Evolutionary conservation across 306 rosid species (phyloP), one percentile per base, ranked within the genome.

Genomic region (Benincasa hispida): DNA sequence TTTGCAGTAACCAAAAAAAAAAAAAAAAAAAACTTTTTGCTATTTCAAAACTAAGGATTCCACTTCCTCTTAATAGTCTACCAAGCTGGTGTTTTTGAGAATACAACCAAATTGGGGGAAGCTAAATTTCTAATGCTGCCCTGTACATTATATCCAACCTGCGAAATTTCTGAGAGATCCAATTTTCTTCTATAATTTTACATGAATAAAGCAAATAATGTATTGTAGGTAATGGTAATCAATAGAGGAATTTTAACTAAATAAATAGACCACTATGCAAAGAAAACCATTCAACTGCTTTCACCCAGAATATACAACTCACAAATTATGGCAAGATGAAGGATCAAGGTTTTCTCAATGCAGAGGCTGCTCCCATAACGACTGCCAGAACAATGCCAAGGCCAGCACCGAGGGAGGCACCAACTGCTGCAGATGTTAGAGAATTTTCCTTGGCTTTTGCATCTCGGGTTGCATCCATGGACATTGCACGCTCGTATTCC

Each of bases 291-390:
- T 42, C 21, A 47, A 3, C 22, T 19, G 17, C 58, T 70, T 30
- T 45, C 24, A 47, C 57, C 58, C 39, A 25, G 35, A 27, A 47
- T 70, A 47, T 70, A 25, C 57, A 47, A 70, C 54, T 70, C 75
- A 45, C 39, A 47, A 47, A 45, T 21, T 47, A 14, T n/a, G 21
- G 14, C 22, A 27, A 47, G 24, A 70, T 45, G 58, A 24, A 47
- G 58, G 24, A 3, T 83, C 84, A 94, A 51, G 99, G 99, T 79
- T 92, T 92, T 89, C 99, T 90, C 79, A 94, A 82, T 84, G 97
- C 99, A 75, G 99, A 94, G 72, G 99, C 97, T 73, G 99, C 99
- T 59, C 98, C 99, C 96, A 94, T 90, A 77, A 89, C 97, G 51
- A 94, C 86, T 10, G 99, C 99, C 56, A 94, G 78, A 21, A 88